phyloP scores from a whole-genome alignment of 179 eudicot species.

The Actinidia chinensis region DNA sequence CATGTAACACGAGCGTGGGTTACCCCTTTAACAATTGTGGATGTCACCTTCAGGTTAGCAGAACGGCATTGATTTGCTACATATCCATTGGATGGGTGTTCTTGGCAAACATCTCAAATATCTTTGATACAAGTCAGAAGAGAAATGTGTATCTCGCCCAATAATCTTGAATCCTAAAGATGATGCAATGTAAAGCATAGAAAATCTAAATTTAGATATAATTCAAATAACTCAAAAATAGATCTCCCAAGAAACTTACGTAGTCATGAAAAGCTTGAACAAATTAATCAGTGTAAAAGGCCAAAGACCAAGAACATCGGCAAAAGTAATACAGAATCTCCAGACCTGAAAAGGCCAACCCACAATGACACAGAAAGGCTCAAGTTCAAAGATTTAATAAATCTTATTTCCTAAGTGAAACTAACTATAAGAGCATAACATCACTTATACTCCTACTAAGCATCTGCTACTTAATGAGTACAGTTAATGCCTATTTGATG shows the following conservation, averaged over 20 bases:
- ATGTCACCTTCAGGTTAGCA: conserved; percentile 87
- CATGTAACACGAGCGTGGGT: neutral
- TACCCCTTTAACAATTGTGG: conserved; percentile 97
- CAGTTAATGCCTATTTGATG: neutral
- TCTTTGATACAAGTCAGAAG: conserved; percentile 74
- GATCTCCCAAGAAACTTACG: conserved; percentile 47
- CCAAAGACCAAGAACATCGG: conserved; percentile 95
- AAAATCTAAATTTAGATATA: neutral
- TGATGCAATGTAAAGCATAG: conserved; percentile 8
- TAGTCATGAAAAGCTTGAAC: conserved; percentile 97
- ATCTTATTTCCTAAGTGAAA: conserved; percentile 1
- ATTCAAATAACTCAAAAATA: neutral
- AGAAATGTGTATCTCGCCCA: conserved; percentile 83
- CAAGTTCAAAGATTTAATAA: neutral
- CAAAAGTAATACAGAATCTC: conserved; percentile 83
- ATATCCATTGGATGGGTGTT: conserved; percentile 66
- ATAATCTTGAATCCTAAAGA: conserved; percentile 76
- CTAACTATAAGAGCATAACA: conserved; percentile 4
- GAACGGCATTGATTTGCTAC: conserved; percentile 69
- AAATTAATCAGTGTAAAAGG: conserved; percentile 96
- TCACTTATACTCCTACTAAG: neutral
- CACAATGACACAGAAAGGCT: conserved; percentile 9
- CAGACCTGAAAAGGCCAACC: conserved; percentile 58
- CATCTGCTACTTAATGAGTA: neutral
- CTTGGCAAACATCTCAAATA: conserved; percentile 89